Evolutionary conservation across 2,329 filamentous ascomycete species (phyloP).

Genomic region (Didymella exigua): DNA sequence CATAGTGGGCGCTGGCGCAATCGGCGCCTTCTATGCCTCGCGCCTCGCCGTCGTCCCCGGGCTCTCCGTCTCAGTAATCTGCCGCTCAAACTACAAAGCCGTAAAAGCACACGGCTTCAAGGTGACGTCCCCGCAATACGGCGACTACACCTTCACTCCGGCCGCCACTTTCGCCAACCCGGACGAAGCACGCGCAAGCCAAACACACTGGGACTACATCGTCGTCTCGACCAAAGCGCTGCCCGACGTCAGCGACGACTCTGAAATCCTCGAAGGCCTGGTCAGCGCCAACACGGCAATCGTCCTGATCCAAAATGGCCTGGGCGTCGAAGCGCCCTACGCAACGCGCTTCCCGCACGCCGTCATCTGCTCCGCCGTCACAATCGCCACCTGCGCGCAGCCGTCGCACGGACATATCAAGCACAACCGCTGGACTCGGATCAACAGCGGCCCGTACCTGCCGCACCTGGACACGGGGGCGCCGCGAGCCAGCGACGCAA

Average conservation of each 20-base stretch:
- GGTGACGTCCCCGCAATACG: constrained; percentile 69
- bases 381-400: constrained; percentile 72
- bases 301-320: constrained; percentile 72
- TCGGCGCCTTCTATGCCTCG: constrained; percentile 75
- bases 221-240: constrained; percentile 74
- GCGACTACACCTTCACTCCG: constrained; percentile 68
- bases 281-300: constrained; percentile 61
- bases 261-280: constrained; percentile 65
- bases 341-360: constrained; percentile 64
- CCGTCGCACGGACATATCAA: constrained; percentile 65
- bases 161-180: constrained; percentile 67
- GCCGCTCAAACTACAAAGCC: constrained; percentile 73
- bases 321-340: constrained; percentile 73
- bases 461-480: constrained; percentile 52
- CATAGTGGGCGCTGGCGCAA: constrained; percentile 72
- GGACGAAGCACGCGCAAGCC: constrained; percentile 58
- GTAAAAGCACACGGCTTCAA: constrained; percentile 67
- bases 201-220: constrained; percentile 66
- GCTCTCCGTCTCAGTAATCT: constrained; percentile 70
- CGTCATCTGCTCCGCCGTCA: constrained; percentile 70
- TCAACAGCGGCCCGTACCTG: constrained; percentile 71
- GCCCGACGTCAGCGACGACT: constrained; percentile 68
- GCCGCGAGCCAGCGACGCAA: constrained; percentile 27
- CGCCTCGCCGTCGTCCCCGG: constrained; percentile 65
- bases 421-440: constrained; percentile 76